Evolutionary conservation across 345 rosid species (phyloP).

Genomic region (Populus alba): DNA sequence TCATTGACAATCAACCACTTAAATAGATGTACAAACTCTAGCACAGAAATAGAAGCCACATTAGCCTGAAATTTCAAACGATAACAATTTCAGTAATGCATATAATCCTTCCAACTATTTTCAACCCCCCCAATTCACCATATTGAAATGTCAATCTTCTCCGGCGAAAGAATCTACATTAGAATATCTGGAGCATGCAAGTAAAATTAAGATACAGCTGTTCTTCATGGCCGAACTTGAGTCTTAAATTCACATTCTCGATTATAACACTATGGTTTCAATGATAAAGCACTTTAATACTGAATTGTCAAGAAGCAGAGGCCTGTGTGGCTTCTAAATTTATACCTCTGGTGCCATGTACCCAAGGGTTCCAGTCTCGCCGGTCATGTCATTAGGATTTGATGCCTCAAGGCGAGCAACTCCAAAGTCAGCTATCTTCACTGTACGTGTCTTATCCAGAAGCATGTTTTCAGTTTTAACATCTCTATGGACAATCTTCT

Average conservation of each 20-base stretch:
- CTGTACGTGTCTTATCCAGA: conserved; percentile 35
- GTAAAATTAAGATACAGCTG: not conserved
- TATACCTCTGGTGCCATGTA: conserved; percentile 45
- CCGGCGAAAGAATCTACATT: not conserved
- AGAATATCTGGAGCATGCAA: not conserved
- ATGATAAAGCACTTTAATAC: not conserved
- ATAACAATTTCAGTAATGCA: not conserved
- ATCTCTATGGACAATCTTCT: conserved; percentile 43
- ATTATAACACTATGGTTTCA: not conserved
- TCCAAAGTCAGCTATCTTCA: conserved; percentile 39
- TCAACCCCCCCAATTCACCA: too few relatives aligned
- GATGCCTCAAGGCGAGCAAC: conserved; percentile 45
- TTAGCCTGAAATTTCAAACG: not conserved
- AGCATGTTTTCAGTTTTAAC: conserved; percentile 45
- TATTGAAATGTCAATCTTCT: not conserved
- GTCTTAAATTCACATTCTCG: not conserved
- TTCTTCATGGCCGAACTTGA: not conserved
- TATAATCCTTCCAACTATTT: not conserved
- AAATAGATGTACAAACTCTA: not conserved
- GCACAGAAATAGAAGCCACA: not conserved
- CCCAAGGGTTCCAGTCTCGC: conserved; percentile 38
- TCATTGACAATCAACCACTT: not conserved
- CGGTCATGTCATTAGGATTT: conserved; percentile 42
- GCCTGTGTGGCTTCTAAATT: not conserved
- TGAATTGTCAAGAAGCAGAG: not conserved